These are phyloP conservation scores for Rhodofomes roseus DNA, from an alignment of 1,284 basidiomycete species.

Conservation along the genomic window DNA sequence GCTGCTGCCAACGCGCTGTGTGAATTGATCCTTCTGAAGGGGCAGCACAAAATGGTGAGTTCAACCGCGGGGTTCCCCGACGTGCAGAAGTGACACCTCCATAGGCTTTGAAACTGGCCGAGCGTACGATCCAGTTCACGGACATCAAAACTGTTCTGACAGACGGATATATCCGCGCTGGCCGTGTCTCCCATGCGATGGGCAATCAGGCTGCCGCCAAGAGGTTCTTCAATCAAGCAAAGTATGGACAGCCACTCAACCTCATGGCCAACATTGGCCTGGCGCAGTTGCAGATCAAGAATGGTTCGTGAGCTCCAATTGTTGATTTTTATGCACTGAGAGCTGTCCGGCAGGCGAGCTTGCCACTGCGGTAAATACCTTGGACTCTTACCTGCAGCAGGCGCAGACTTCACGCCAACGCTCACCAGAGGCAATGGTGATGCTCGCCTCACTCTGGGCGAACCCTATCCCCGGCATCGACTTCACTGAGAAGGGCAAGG, in stretches of 20 bases:
- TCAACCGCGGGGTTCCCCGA: not conserved
- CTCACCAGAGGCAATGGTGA: slow-evolving; percentile 79
- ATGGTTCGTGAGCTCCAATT: slow-evolving; percentile 44
- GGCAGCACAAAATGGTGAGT: slow-evolving; percentile 49
- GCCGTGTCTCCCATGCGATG: slow-evolving; percentile 73
- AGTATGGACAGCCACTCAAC: slow-evolving; percentile 51
- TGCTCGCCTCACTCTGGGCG: slow-evolving; percentile 84
- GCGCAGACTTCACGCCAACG: slow-evolving; percentile 52
- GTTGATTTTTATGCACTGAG: not conserved
- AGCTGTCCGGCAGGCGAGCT: slow-evolving; percentile 53
- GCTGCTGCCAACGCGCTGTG: slow-evolving; percentile 77
- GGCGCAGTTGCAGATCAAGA: slow-evolving; percentile 82
- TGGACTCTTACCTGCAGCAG: slow-evolving; percentile 73
- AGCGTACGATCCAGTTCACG: slow-evolving; percentile 88
- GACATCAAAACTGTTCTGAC: slow-evolving; percentile 78
- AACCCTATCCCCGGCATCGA: slow-evolving; percentile 78
- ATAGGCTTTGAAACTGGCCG: slow-evolving; percentile 86
- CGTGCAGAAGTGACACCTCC: too few species aligned
- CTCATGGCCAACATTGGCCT: slow-evolving; percentile 78
- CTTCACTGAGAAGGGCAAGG: slow-evolving; percentile 66
- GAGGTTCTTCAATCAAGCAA: slow-evolving; percentile 73
- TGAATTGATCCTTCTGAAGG: slow-evolving; percentile 70
- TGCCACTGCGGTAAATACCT: slow-evolving; percentile 80
- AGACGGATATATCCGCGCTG: slow-evolving; percentile 79
- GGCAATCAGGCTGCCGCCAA: slow-evolving; percentile 61